Evolutionary conservation across 192 early-diverging fungal species (phyloP), one percentile per base, ranked within the genome.

Genomic region (Podila horticola): DNA sequence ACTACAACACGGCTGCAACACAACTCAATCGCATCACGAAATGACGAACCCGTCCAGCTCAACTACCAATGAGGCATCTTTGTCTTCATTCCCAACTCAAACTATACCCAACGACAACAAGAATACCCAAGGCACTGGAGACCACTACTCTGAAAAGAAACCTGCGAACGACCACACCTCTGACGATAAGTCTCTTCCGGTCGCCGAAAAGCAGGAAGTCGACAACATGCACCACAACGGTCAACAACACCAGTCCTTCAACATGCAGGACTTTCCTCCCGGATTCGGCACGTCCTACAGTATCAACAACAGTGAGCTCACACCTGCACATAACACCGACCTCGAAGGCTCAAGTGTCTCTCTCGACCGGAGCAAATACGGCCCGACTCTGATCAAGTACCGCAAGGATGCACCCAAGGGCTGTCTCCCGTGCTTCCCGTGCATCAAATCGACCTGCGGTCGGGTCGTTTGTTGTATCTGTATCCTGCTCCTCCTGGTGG

Each of bases 371-470:
- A n/a, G n/a, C 6, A 55, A n/a, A 55, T 4, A 24, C n/a, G 50
- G 50, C 52, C 26, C 66, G 0, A 58, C 20, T 1, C 29, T 20
- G 19, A 41, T 72, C 62, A 81, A 81, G 28, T 19, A 34, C 9
- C n/a, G 12, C 26, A 69, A 48, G 28, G 28, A 62, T 0, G 10
- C 38, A 9, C 64, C 66, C 34, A 36, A 36, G 13, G 58, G 48
- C 10, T 73, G 26, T 11, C 64, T 73, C 8, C 66, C 77, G 5
- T 73, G 66, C 22, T 73, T 69, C 36, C 75, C 75, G 5, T 81
- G 77, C 19, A 81, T 81, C 45, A 59, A 66, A 2, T 69, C 71
- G 4, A 72, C 71, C 20, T 81, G 70, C 4, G 66, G 71, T 15
- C 65, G 77, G 4, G 15, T 58, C 6, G 61, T 55, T 2, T 49